These are phyloP conservation scores for Geosmithia morbida DNA, from an alignment of 2,329 filamentous ascomycete species.

Conservation along the genomic window DNA sequence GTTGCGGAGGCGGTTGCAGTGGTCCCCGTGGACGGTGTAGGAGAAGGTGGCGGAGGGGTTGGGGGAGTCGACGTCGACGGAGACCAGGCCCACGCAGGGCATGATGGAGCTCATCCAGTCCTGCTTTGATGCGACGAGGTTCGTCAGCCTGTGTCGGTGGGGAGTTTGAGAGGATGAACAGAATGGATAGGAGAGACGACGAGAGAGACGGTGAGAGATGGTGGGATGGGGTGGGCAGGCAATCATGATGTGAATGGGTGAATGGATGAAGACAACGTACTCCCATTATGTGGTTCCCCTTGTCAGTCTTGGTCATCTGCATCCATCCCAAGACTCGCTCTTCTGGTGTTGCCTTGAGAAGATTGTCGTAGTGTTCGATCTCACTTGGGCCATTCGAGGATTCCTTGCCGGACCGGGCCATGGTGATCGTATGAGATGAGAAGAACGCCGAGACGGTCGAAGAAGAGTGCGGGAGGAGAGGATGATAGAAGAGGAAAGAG, in stretches of 20 bases:
- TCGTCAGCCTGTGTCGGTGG: not conserved
- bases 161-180: not conserved
- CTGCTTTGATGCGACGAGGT: slow-evolving; percentile 13
- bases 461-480: not conserved
- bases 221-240: too few relatives aligned
- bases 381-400: not conserved
- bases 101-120: slow-evolving; percentile 28
- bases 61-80: slow-evolving; percentile 15
- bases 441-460: not conserved
- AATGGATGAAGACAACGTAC: not conserved
- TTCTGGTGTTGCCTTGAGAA: slow-evolving; percentile 11
- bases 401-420: not conserved
- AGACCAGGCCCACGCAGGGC: slow-evolving; percentile 24
- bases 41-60: slow-evolving; percentile 27
- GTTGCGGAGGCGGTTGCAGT: slow-evolving; percentile 39
- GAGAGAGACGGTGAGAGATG: too few relatives aligned
- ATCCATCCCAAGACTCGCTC: not conserved
- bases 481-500: not conserved
- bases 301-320: not conserved
- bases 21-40: slow-evolving; percentile 31
- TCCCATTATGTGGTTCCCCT: not conserved
- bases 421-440: not conserved
- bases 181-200: too few relatives aligned
- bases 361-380: not conserved
- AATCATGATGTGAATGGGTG: too few relatives aligned